Percentiles rank a stretch among this genome's conserved stretches.
Evolutionary conservation across 768 basidiomycete genomes (phyloP).

Genomic region (Saitozyma podzolica): DNA sequence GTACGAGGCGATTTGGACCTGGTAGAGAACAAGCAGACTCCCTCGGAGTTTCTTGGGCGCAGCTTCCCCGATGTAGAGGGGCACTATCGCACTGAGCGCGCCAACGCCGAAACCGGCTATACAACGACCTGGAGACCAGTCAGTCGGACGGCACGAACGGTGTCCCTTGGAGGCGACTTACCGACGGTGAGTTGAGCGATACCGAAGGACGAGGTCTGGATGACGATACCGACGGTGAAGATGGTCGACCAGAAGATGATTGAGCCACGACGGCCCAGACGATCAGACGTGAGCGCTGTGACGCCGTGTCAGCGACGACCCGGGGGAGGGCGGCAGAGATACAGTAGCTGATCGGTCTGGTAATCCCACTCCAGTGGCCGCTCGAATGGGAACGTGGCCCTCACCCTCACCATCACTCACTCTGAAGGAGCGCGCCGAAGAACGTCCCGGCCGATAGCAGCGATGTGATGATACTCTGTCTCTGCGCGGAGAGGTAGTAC

Average conservation of each 20-base stretch:
- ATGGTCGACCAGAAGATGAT: constrained; percentile 74
- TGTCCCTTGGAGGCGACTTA: constrained; percentile 17
- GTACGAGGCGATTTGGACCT: constrained; percentile 64
- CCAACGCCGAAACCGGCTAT: constrained; percentile 76
- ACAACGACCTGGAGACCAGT: constrained; percentile 47
- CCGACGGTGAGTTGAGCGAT: constrained; percentile 66
- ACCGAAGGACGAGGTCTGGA: constrained; percentile 65
- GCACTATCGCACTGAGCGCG: constrained; percentile 62
- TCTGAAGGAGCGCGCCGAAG: constrained; percentile 34
- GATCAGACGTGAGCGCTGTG: constrained; percentile 71
- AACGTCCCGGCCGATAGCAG: constrained; percentile 67
- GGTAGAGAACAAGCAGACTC: constrained; percentile 70
- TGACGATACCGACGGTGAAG: constrained; percentile 67
- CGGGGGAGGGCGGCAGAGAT: not conserved
- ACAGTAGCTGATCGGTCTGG: too few species aligned
- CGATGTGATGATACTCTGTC: constrained; percentile 76
- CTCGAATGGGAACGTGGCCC: too few species aligned
- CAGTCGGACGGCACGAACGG: too few species aligned
- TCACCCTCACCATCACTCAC: not conserved
- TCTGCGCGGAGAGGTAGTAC: constrained; percentile 61
- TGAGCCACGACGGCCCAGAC: constrained; percentile 69
- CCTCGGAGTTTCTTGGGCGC: constrained; percentile 74
- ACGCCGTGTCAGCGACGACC: constrained; percentile 60
- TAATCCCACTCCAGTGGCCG: too few species aligned
- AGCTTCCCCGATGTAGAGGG: constrained; percentile 73